Conservation (phyloP, 78 protist species). For the Dictyostelium capitatum region DNA sequence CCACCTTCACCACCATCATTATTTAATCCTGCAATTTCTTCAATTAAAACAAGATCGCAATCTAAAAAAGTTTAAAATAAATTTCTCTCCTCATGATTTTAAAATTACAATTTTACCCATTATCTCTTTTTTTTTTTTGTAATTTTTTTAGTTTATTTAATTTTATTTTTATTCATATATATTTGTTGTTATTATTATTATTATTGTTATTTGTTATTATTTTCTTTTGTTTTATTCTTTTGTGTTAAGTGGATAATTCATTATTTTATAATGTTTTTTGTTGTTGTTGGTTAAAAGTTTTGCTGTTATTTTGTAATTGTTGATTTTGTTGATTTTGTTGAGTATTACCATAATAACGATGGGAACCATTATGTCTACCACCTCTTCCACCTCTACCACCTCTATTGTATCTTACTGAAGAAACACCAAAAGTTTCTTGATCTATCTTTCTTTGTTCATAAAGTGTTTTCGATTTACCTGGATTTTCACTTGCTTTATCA, state of each 20-base stretch:
- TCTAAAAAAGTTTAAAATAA: neutral
- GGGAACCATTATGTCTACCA: slow-evolving; percentile 17
- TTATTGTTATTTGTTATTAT: neutral
- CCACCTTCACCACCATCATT: neutral
- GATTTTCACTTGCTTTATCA: slow-evolving; percentile 18
- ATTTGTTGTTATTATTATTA: neutral
- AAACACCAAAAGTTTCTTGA: slow-evolving; percentile 77
- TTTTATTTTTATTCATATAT: neutral
- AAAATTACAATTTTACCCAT: too few species aligned
- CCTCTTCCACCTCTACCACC: slow-evolving; percentile 67
- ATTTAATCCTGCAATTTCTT: neutral
- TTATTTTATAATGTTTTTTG: neutral
- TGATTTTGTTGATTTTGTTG: slow-evolving; percentile 18
- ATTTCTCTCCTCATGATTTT: too few species aligned
- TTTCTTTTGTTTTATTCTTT: neutral
- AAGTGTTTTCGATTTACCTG: slow-evolving; percentile 8
- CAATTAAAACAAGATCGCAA: slow-evolving; percentile 22
- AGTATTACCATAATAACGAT: neutral
- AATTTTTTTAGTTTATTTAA: neutral
- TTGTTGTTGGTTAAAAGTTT: neutral
- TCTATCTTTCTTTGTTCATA: slow-evolving; percentile 75
- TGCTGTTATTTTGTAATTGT: neutral
- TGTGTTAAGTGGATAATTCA: neutral
- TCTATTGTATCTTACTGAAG: slow-evolving; percentile 34
- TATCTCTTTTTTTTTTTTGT: neutral